Evolutionary conservation across 169 alveolate species (phyloP).

Genomic region (Pseudocohnilembus persalinus): DNA sequence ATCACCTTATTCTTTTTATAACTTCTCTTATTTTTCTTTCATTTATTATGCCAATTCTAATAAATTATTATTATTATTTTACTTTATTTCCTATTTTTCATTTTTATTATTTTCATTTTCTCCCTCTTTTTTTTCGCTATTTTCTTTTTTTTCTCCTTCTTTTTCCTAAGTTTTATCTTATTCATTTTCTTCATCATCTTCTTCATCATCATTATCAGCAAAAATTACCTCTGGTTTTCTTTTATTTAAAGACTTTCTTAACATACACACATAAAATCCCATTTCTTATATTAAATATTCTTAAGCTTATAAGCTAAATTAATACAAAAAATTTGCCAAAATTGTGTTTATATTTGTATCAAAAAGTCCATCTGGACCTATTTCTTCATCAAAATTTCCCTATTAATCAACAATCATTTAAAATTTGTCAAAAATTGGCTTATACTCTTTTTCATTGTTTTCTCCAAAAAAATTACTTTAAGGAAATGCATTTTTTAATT

Average conservation of each 20-base stretch:
- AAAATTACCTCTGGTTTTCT: slow-evolving; percentile 9
- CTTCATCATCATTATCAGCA: slow-evolving; percentile 8
- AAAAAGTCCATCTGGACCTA: not conserved
- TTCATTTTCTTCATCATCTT: not conserved
- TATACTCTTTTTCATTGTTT: not conserved
- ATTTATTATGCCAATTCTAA: too few species aligned
- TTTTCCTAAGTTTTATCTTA: not conserved
- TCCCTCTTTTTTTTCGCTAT: too few species aligned
- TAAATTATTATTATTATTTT: too few species aligned
- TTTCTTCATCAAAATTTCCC: slow-evolving; percentile 12
- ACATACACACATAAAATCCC: slow-evolving; percentile 5
- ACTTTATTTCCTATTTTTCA: too few species aligned
- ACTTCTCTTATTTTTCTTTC: too few species aligned
- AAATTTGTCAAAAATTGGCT: slow-evolving; percentile 1
- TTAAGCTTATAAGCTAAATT: slow-evolving; percentile 7
- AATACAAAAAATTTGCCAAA: slow-evolving; percentile 13
- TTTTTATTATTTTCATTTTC: too few species aligned
- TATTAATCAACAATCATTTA: not conserved
- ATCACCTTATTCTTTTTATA: not conserved
- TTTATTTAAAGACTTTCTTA: slow-evolving; percentile 21
- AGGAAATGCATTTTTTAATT: slow-evolving; percentile 8
- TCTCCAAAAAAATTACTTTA: not conserved
- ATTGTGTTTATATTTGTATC: slow-evolving; percentile 11
- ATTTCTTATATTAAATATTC: slow-evolving; percentile 5
- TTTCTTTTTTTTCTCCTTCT: not conserved